Evolutionary conservation across 176 grass and related monocot genomes (phyloP), one percentile per base, ranked within the genome.

Genomic region (Tuctoria greenei): DNA sequence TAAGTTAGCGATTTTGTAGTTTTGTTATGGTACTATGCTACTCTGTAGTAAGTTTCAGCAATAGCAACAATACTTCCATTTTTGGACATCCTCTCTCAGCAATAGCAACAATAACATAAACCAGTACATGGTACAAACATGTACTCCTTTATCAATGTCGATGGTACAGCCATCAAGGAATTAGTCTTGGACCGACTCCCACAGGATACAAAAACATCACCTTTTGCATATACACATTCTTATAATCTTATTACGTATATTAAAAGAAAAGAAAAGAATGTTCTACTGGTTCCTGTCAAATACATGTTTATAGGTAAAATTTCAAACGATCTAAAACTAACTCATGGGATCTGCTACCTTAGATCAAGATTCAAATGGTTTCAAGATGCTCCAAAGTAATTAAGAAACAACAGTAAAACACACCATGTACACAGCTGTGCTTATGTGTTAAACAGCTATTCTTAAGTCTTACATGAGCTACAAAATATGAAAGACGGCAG

Each of bases 11-110:
- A 20, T 24, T 39, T 27, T 47, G 34, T n/a, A 39, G 12, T n/a
- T 76, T 37, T 38, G 56, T 75, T 36, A 70, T 42, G 52, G 14
- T 36, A 52, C 1, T 50, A 76, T 63, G 28, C 21, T 64, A n/a
- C n/a, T n/a, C n/a, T n/a, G n/a, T n/a, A 76, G 38, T 49, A 28
- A 27, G 65, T 61, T 73, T 10, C 73, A 75, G 64, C 41, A 45
- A 25, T 74, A 79, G 35, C 39, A 71, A 61, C 43, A 38, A 67
- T 14, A 20, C 35, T 65, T 51, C 1, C 7, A 45, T 28, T 28
- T 66, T 38, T 4, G n/a, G 6, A 4, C 23, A 16, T 23, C 28
- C 11, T 79, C 51, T 14, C 61, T 18, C 62, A 38, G 18, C 1
- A 31, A 31, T 31, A 31, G 1, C 1, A 31, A 31, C n/a, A 31